Evolutionary conservation across 192 early-diverging fungal genomes (phyloP).

Genomic region (Haplosporangium gracile): DNA sequence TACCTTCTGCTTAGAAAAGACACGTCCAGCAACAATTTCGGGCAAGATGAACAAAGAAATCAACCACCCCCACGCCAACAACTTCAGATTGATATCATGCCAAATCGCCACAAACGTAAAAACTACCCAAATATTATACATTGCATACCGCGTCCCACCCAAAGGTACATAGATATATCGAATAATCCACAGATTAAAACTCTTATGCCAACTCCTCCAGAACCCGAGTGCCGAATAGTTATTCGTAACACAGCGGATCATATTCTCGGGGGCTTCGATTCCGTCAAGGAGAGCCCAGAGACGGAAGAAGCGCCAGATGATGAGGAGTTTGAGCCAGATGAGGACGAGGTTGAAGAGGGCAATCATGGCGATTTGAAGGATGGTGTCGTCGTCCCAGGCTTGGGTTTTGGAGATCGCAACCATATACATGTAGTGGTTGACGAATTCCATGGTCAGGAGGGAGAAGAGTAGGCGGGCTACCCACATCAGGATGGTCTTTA

Average conservation of each 20-base stretch:
- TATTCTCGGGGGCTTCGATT: conserved; percentile 92
- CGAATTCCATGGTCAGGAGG: conserved; percentile 87
- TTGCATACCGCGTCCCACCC: conserved; percentile 80
- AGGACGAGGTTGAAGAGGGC: conserved; percentile 91
- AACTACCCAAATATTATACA: conserved; percentile 85
- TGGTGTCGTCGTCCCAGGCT: conserved; percentile 85
- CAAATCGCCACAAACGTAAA: conserved; percentile 99
- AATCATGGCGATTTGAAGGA: conserved; percentile 87
- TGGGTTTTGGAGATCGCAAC: conserved; percentile 90
- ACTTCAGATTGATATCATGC: conserved; percentile 93
- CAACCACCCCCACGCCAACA: conserved; percentile 95
- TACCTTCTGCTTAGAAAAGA: conserved; percentile 71
- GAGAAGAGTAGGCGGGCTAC: conserved; percentile 72
- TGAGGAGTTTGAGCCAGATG: conserved; percentile 94
- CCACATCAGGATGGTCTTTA: conserved; percentile 65
- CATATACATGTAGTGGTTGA: conserved; percentile 88
- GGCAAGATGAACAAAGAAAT: conserved; percentile 91
- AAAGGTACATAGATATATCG: conserved; percentile 94
- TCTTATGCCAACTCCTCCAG: conserved; percentile 97
- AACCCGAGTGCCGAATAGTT: conserved; percentile 95
- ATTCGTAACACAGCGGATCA: conserved; percentile 96
- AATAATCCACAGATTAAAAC: conserved; percentile 92
- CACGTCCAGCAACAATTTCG: conserved; percentile 74
- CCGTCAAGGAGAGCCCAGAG: conserved; percentile 96
- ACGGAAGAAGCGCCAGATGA: conserved; percentile 98